phyloP scores from a whole-genome alignment of 371 early-diverging fungal genomes.

The Mucor lusitanicus region DNA sequence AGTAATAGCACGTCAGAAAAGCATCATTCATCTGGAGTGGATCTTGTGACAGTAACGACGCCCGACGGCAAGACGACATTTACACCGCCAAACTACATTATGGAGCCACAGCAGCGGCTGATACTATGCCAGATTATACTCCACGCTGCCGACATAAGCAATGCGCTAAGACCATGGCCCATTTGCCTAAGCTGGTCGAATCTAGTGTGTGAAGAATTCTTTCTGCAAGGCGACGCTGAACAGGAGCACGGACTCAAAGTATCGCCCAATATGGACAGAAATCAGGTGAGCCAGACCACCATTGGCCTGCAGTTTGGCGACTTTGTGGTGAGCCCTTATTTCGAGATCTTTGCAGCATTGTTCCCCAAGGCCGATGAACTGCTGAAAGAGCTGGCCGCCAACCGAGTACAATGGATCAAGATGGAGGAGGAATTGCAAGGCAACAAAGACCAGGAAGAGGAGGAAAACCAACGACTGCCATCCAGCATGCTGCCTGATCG shows the following conservation, averaged over 20 bases:
- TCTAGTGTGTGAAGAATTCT: conserved; percentile 83
- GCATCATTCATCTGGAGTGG: conserved; percentile 13
- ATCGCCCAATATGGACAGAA: conserved; percentile 88
- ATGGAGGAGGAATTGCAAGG: conserved; percentile 29
- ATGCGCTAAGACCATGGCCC: conserved; percentile 83
- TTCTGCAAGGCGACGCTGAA: conserved; percentile 85
- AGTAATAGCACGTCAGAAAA: background rate
- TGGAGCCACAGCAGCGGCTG: conserved; percentile 39
- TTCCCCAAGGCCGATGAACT: conserved; percentile 62
- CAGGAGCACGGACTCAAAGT: conserved; percentile 69
- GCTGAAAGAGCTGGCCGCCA: conserved; percentile 32
- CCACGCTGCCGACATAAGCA: conserved; percentile 90
- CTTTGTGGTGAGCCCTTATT: conserved; percentile 84
- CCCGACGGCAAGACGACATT: conserved; percentile 6
- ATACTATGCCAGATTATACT: conserved; percentile 70
- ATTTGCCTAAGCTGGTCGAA: conserved; percentile 87
- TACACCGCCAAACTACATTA: conserved; percentile 25
- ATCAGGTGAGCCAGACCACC: conserved; percentile 69
- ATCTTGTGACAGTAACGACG: conserved; percentile 8
- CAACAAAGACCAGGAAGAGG: background rate
- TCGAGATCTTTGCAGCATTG: conserved; percentile 75
- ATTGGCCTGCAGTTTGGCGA: conserved; percentile 84
- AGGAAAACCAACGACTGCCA: conserved; percentile 28
- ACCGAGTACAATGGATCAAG: conserved; percentile 43
- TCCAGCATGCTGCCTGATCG: conserved; percentile 38